These are phyloP conservation scores for Exsudoporus floridanus DNA, from an alignment of 1,284 basidiomycete genomes.

Conservation along the genomic window DNA sequence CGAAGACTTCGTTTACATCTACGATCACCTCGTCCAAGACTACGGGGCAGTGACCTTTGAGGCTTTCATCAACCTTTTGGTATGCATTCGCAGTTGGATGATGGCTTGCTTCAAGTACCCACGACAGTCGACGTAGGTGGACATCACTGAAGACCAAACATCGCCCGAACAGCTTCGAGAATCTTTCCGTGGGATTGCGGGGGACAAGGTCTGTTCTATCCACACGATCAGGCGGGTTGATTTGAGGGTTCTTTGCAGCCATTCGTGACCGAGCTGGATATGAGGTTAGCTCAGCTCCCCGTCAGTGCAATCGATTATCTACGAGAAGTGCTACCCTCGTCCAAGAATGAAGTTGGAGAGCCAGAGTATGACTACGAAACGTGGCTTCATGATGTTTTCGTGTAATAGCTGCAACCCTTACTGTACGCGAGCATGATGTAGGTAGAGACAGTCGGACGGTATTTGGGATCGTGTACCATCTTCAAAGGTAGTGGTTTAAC, in stretches of 20 bases:
- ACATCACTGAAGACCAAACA: conserved; percentile 95
- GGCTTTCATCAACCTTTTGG: conserved; percentile 92
- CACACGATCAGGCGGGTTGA: conserved; percentile 1
- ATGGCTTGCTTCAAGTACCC: conserved; percentile 3
- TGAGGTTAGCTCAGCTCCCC: conserved; percentile 85
- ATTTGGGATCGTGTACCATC: background rate
- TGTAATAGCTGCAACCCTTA: conserved; percentile 30
- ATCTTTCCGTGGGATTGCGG: conserved; percentile 90
- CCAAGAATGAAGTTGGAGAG: conserved; percentile 55
- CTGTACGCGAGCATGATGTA: too few relatives aligned
- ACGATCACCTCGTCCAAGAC: conserved; percentile 76
- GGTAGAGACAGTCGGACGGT: background rate
- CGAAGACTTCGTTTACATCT: conserved; percentile 85
- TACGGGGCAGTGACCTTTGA: conserved; percentile 93
- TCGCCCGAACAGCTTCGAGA: conserved; percentile 90
- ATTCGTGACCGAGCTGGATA: conserved; percentile 91
- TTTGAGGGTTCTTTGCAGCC: conserved; percentile 52
- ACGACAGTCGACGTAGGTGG: conserved; percentile 55
- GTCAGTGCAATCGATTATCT: conserved; percentile 81
- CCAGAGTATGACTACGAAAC: conserved; percentile 73
- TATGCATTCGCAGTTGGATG: conserved; percentile 37
- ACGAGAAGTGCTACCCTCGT: conserved; percentile 68
- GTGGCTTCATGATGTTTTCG: conserved; percentile 78
- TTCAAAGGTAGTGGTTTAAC: background rate
- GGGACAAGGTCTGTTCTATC: conserved; percentile 70